Percentiles rank a stretch among this genome's conserved stretches.
These are phyloP conservation scores for Barnettozyma hawaiiensis DNA, from an alignment of 1,139 yeast species.

Conservation along the genomic window DNA sequence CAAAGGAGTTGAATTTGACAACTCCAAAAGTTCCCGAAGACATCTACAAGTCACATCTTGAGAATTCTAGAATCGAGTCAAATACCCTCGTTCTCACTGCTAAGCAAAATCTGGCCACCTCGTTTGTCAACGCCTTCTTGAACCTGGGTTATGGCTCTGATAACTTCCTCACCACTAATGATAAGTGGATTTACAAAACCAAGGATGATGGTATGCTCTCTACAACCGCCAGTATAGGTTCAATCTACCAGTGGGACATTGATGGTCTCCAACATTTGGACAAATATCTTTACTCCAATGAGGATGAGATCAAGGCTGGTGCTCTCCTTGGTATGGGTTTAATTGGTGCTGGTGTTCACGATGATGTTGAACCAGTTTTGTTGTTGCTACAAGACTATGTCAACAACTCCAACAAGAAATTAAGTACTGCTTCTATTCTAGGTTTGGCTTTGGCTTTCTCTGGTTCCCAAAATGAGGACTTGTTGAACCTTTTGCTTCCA, in stretches of 20 bases:
- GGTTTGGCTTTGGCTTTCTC: constrained; percentile 96
- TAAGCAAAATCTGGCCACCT: constrained; percentile 91
- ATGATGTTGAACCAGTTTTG: constrained; percentile 91
- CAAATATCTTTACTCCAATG: constrained; percentile 80
- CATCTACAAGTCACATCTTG: constrained; percentile 85
- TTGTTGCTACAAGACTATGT: constrained; percentile 82
- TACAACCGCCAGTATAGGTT: constrained; percentile 88
- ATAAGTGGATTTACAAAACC: constrained; percentile 87
- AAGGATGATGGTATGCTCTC: constrained; percentile 93
- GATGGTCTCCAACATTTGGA: constrained; percentile 90
- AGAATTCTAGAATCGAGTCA: constrained; percentile 44
- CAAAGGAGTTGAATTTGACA: constrained; percentile 78
- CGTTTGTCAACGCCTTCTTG: constrained; percentile 87
- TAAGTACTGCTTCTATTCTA: constrained; percentile 76
- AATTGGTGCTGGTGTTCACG: constrained; percentile 91
- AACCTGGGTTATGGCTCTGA: constrained; percentile 90
- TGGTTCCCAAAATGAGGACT: constrained; percentile 85
- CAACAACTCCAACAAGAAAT: constrained; percentile 42
- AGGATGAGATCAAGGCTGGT: constrained; percentile 90
- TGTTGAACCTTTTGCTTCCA: constrained; percentile 74
- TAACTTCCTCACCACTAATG: constrained; percentile 72
- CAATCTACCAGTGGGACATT: constrained; percentile 88
- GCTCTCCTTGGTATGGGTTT: constrained; percentile 94
- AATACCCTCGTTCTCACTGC: constrained; percentile 70
- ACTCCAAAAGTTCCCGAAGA: constrained; percentile 96